phyloP scores from a whole-genome alignment of 257 asterid species.

The Solanum tarapatanum region DNA sequence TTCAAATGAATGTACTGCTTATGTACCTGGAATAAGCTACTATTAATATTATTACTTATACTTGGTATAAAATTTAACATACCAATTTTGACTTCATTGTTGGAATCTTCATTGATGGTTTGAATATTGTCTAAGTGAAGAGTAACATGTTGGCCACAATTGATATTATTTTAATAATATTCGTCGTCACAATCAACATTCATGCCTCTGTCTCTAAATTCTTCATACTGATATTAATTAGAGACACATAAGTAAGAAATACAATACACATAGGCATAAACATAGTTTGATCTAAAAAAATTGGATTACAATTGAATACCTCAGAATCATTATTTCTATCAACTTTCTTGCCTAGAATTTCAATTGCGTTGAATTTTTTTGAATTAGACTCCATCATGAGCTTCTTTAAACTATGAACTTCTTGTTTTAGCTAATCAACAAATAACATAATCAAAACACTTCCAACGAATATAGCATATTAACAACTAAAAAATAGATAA shows the following conservation, averaged over 20 bases:
- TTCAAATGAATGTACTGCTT: too few relatives aligned
- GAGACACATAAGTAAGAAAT: neutral
- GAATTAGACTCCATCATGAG: neutral
- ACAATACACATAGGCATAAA: neutral
- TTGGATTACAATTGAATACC: neutral
- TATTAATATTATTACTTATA: too few relatives aligned
- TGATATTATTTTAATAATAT: neutral
- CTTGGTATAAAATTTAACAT: neutral
- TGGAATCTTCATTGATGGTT: neutral
- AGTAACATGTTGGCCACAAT: neutral
- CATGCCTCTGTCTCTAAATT: neutral
- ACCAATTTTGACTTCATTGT: neutral
- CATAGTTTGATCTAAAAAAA: neutral
- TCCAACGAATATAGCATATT: neutral
- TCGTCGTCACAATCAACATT: neutral
- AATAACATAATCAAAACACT: neutral
- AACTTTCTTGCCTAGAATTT: neutral
- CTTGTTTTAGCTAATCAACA: neutral
- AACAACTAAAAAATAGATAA: neutral
- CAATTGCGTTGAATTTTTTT: neutral
- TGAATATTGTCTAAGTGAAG: neutral
- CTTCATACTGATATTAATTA: neutral
- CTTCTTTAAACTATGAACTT: neutral
- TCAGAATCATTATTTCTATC: neutral
- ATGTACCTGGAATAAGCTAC: too few relatives aligned